Evolutionary conservation across 2,329 filamentous ascomycete species (phyloP), one percentile per base, ranked within the genome.

Genomic region (Claviceps sp.): DNA sequence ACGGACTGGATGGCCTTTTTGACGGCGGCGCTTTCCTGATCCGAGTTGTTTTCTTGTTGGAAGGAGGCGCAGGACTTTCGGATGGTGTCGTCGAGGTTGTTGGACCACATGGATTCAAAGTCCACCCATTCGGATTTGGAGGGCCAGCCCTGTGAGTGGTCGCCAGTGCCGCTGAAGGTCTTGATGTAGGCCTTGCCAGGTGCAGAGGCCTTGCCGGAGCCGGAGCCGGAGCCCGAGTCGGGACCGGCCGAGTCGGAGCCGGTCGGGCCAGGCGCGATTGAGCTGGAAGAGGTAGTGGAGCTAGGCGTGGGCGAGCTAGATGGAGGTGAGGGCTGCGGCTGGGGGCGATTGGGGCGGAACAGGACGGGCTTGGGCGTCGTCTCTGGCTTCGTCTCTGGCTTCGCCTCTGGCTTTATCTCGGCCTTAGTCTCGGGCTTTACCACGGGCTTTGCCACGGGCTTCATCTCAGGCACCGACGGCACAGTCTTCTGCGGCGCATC

Each of bases 1-100:
- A 68, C 63, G 13, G 56, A 48, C 48, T 64, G 54, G 52, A 73
- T 71, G 48, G 60, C 60, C 37, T 59, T 54, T 48, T 60, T 62
- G 52, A 72, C 63, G 50, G 54, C 50, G 37, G 56, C 59, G 46
- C 57, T 52, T 54, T 63, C 56, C 47, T 59, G 16, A 4, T 39
- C 39, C 10, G 52, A 54, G 56, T 63, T 54, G 52, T 61, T 59
- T 50, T 47, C 43, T 16, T 45, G 30, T 17, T 44, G 26, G 11
- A 46, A 50, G 41, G 40, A 41, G 41, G 34, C 45, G 52, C 60
- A 61, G 3, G 58, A 57, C 26, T 42, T 26, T 3, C 6, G 24
- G 48, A 50, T 50, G 40, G 30, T 37, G 47, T 41, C 3, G 44
- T 47, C 46, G 53, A 57, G 57, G 61, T 61, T 44, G 56, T 43